Conservation (phyloP, 257 asterid genomes). For the Jasminum sambac region DNA sequence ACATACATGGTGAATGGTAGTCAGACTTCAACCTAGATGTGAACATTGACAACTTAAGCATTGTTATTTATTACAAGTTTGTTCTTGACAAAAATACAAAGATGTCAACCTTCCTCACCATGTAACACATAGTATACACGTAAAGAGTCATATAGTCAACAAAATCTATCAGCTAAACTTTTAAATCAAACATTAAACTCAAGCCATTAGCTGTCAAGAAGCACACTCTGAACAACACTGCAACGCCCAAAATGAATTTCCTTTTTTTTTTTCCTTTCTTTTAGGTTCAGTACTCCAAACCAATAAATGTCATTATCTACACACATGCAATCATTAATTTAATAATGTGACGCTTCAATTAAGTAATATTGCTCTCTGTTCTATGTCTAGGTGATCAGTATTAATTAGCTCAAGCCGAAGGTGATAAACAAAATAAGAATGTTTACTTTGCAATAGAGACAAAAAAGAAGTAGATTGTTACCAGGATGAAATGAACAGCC, state of each 20-base stretch:
- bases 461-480: slow-evolving; percentile 8
- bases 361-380: too few species aligned
- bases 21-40: background rate
- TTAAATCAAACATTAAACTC: background rate
- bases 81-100: background rate
- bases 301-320: too few species aligned
- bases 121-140: background rate
- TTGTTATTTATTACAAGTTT: background rate
- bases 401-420: slow-evolving; percentile 2
- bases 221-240: background rate
- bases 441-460: background rate
- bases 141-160: too few species aligned
- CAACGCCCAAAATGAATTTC: background rate
- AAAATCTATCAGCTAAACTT: too few species aligned
- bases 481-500: slow-evolving; percentile 34
- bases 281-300: too few species aligned
- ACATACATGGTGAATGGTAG: background rate
- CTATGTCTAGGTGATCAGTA: too few species aligned
- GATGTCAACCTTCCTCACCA: background rate
- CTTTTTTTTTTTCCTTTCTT: too few species aligned
- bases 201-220: background rate
- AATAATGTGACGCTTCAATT: too few species aligned
- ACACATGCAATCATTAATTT: too few species aligned
- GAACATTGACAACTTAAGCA: too few species aligned
- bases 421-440: background rate